Conservation (phyloP, 768 basidiomycete genomes). For the Termitomyces sp. region DNA sequence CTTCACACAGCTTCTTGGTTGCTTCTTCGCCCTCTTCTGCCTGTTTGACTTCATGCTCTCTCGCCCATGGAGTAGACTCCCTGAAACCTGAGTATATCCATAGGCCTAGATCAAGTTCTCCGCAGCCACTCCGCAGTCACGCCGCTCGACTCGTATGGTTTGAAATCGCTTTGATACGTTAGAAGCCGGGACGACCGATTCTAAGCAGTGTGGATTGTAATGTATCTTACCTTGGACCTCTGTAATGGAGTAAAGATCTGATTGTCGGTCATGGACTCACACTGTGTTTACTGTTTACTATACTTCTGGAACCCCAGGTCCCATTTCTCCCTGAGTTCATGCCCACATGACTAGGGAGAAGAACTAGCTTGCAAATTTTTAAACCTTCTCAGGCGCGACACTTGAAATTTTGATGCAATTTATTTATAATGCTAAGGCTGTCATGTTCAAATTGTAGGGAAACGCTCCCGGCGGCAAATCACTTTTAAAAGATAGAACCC, state of each 20-base stretch:
- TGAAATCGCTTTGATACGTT: background rate
- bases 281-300: background rate
- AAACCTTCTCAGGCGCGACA: background rate
- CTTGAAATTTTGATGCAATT: slow-evolving; percentile 7
- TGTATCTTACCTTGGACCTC: too few species aligned
- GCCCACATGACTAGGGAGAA: background rate
- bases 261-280: too few species aligned
- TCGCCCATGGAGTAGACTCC: background rate
- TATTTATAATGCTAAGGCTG: background rate
- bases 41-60: background rate
- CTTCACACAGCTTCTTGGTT: background rate
- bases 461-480: background rate
- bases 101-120: background rate
- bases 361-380: background rate
- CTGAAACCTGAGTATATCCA: background rate
- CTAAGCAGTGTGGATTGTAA: too few species aligned
- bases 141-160: background rate
- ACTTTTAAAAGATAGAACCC: background rate
- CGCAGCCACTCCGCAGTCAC: background rate
- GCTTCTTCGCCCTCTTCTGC: background rate
- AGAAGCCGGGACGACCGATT: background rate
- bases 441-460: background rate
- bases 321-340: background rate
- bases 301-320: too few species aligned
- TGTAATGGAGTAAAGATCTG: too few species aligned